Base-by-base conservation (phyloP, 2,329 filamentous ascomycete species). In the Verticillium alfalfae region DNA sequence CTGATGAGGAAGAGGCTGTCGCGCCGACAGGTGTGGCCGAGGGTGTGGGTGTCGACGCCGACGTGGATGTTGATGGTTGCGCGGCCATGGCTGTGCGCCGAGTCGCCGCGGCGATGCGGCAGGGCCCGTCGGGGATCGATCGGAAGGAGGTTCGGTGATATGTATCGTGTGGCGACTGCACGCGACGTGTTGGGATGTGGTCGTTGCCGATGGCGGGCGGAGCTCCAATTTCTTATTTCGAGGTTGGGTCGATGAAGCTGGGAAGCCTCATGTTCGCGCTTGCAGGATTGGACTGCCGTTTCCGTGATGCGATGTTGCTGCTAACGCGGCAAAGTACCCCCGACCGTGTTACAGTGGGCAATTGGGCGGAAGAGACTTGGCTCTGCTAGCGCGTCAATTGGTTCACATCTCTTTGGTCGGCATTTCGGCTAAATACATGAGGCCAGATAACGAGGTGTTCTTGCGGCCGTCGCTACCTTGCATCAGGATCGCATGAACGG, bases 71-170 rank as follows among this genome's bases (percentile, higher is more conserved):
- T 67, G 78, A 75, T 65, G 74, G 73, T 68, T 76, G 76, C 63
- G 76, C 72, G 66, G 80, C 79, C 79, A 82, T 82, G 68, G 66
- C 71, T 66, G 68, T 67, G 66, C 69, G 68, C 73, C 68, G 68
- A 70, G 70, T 71, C 72, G 75, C 73, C 75, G 73, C 75, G 67
- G 70, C 69, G 66, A 69, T 70, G 71, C 72, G 71, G 71, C 71
- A 68, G 64, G 45, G 18, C 45, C 45, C 22, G n/a, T 52, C 45
- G 45, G 61, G 59, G 34, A 18, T 36, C 54, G 54, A 56, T 36
- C 5, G 54, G 26, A 31, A 58, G 60, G 64, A 49, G 26, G 59
- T 37, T 58, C 56, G 63, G 58, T 16, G 63, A 15, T 18, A 18
- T 26, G 31, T 56, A 16, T 56, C 31, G 54, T 16, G 34, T 56